Evolutionary conservation across 176 grass and related monocot species (phyloP), one percentile per base, ranked within the genome.

Genomic region (Triticum urartu): DNA sequence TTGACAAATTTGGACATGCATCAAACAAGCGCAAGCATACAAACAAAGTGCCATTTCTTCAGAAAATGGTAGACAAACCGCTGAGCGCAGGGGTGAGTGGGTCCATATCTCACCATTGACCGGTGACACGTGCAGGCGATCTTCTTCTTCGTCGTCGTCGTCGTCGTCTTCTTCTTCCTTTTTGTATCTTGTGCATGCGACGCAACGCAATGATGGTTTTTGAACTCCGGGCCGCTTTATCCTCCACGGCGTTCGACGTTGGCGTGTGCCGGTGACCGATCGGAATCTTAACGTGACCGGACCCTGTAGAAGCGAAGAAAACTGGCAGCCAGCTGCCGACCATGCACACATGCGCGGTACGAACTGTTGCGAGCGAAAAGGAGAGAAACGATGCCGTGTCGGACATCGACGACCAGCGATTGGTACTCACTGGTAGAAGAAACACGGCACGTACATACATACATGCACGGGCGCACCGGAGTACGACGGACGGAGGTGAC

Each of bases 401-500:
- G 73, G 15, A 9, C 0, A 43, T 0, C 25, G 1, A 7, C 52
- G 21, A 42, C 40, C 80, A 63, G 12, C 40, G 80, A 88, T 88
- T 88, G 54, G 74, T 8, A 48, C 50, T 2, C 50, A 54, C 50
- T 2, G 17, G 79, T 14, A 54, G 28, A 47, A 77, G 35, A 72
- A 54, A 54, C 50, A 54, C 50, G 50, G 15, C 50, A 54, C 50
- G 15, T 54, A 54, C 50, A 70, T 73, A 18, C 20, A 70, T 17
- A 9, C 80, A 70, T 17, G 6, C 80, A 78, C 80, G 60, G 8
- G 9, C 62, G 63, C 64, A 25, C 48, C 86, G 70, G 56, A 30
- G 11, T 68, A 20, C 43, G 43, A 52, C 30, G 22, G 21, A 65
- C 35, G 40, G 81, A 73, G 33, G 66, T 65, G 87, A 89, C 75